Evolutionary conservation across 768 basidiomycete species (phyloP).

Genomic region (Leccinum disarticulatum): DNA sequence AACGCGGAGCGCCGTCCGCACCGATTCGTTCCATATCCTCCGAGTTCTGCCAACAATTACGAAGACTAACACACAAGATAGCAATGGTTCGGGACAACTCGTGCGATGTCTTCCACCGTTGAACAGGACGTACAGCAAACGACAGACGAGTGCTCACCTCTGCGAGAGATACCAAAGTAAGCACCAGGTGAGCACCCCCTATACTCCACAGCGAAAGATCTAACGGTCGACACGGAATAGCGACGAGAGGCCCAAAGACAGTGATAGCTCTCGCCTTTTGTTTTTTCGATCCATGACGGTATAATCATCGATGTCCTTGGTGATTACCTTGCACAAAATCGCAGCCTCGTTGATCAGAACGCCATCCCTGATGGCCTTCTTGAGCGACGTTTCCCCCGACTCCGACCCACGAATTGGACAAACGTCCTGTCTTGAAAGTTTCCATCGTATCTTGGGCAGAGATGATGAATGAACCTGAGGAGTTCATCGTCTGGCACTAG

Average conservation of each 20-base stretch:
- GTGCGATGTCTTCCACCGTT: constrained; percentile 56
- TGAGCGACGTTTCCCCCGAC: constrained; percentile 39
- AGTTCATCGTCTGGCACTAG: constrained; percentile 58
- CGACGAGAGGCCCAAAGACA: constrained; percentile 53
- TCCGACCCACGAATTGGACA: constrained; percentile 52
- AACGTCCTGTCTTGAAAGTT: constrained; percentile 73
- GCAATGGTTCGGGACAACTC: constrained; percentile 73
- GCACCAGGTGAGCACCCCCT: constrained; percentile 73
- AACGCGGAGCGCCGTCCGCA: constrained; percentile 39
- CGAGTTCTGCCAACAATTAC: constrained; percentile 88
- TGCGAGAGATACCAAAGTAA: constrained; percentile 76
- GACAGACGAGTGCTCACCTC: constrained; percentile 43
- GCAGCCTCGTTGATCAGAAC: constrained; percentile 37
- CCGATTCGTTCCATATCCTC: constrained; percentile 92
- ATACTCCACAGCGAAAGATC: constrained; percentile 80
- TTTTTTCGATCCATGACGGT: background rate
- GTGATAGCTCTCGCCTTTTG: background rate
- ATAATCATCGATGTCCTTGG: constrained; percentile 19
- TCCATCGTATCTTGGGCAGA: constrained; percentile 75
- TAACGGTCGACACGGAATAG: constrained; percentile 58
- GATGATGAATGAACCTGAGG: constrained; percentile 72
- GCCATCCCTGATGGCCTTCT: constrained; percentile 43
- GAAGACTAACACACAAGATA: constrained; percentile 73
- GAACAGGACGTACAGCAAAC: background rate
- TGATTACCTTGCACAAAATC: constrained; percentile 42